Evolutionary conservation across 2,329 filamentous ascomycete genomes (phyloP).

Genomic region (Neonectria coccinea): DNA sequence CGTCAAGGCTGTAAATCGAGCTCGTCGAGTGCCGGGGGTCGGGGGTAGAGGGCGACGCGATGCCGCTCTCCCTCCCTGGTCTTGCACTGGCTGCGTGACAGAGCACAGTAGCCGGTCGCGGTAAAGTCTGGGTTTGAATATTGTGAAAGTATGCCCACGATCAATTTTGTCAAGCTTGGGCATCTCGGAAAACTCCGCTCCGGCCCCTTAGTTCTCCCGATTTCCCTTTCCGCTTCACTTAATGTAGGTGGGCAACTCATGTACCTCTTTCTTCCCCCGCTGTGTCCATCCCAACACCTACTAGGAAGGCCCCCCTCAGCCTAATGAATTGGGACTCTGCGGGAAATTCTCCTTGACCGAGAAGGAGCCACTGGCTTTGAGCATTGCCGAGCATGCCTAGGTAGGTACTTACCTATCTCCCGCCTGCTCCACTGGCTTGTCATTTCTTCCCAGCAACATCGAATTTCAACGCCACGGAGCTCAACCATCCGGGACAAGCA

Average conservation of each 20-base stretch:
- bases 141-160: slow-evolving; percentile 7
- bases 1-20: slow-evolving; percentile 26
- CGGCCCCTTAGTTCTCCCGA: slow-evolving; percentile 1
- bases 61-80: slow-evolving; percentile 19
- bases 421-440: too few species aligned
- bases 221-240: not conserved
- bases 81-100: not conserved
- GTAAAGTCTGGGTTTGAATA: slow-evolving; percentile 15
- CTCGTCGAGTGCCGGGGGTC: slow-evolving; percentile 22
- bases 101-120: slow-evolving; percentile 15
- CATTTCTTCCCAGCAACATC: slow-evolving; percentile 17
- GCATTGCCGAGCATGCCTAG: not conserved
- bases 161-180: not conserved
- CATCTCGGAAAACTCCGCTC: not conserved
- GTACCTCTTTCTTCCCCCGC: not conserved
- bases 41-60: slow-evolving; percentile 3
- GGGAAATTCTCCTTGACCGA: slow-evolving; percentile 8
- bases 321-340: slow-evolving; percentile 4
- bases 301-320: not conserved
- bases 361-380: slow-evolving; percentile 12
- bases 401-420: too few species aligned
- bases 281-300: not conserved
- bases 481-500: not conserved
- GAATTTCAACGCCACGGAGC: slow-evolving; percentile 2
- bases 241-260: too few species aligned